Evolutionary conservation across 352 stramenopile species (phyloP), one percentile per base, ranked within the genome.

Genomic region (Pythium myriotylum): DNA sequence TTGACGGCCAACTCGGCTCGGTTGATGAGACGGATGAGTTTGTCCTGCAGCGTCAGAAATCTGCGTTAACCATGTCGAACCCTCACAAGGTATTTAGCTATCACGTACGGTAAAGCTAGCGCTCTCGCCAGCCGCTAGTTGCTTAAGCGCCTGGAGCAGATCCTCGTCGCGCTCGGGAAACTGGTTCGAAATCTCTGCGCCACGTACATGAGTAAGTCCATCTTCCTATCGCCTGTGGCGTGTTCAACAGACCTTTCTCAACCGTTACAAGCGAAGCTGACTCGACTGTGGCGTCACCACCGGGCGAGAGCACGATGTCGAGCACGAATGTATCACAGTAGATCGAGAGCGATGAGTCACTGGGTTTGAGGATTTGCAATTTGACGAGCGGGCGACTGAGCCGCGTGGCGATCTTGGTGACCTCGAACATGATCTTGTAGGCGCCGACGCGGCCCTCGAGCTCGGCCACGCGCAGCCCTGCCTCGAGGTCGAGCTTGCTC

Each of bases 241-340:
- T 37, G 19, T 14, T 1, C 27, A 9, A 77, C 29, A 5, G 29
- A 35, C 71, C 74, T 77, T 95, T 93, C 55, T 92, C 81, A 4
- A 95, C 86, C 0, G 86, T 95, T 57, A 82, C 89, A 16, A 95
- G 67, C 55, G 86, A 90, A 12, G 86, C 84, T 26, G 86, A 93
- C 67, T 95, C 81, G 26, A 95, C 74, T 0, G 77, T 78, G 12
- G 83, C 68, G 46, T 84, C 41, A 19, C 62, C 62, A 1, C 48
- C 27, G 2, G 62, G 40, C 23, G 78, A 70, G 26, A 95, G 70
- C 22, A 81, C 76, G 62, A 95, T 95, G 46, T 95, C 86, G 50
- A 95, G 70, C 66, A 94, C 86, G 62, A 95, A 95, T 0, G 86
- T 95, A 58, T 95, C 86, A 59, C 86, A 95, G 68, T 94, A 95